Conservation (phyloP, 441 rosid species). For the Populus hybrid region DNA sequence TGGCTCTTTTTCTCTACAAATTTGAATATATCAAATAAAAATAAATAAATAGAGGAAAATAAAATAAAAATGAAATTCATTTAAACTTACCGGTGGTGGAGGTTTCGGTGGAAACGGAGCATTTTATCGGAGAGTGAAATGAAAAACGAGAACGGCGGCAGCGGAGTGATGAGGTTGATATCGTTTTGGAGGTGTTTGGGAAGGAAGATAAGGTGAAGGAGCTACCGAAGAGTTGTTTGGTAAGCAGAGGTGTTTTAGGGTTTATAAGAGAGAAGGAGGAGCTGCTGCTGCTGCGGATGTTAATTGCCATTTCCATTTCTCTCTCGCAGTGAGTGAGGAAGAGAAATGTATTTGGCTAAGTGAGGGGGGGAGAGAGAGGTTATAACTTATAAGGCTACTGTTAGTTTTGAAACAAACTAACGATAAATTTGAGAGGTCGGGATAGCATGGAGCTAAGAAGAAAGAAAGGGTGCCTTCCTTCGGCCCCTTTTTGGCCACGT, state of each 20-base stretch:
- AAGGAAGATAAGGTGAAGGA: slow-evolving; percentile 38
- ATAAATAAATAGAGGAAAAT: not conserved
- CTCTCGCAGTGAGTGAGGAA: slow-evolving; percentile 17
- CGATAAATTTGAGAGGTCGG: slow-evolving; percentile 7
- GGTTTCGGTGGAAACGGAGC: slow-evolving; percentile 65
- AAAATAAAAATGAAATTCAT: not conserved
- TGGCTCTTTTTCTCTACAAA: slow-evolving; percentile 55
- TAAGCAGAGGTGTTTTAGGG: slow-evolving; percentile 30
- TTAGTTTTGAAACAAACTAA: not conserved
- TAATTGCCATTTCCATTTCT: slow-evolving; percentile 54
- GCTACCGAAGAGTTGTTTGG: slow-evolving; percentile 38
- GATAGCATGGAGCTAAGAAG: not conserved
- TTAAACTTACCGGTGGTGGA: slow-evolving; percentile 9
- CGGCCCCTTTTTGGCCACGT: slow-evolving; percentile 5
- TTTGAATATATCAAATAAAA: not conserved
- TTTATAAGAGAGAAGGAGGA: slow-evolving; percentile 33
- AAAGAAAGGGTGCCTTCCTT: not conserved
- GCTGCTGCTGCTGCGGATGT: slow-evolving; percentile 29
- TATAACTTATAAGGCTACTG: not conserved
- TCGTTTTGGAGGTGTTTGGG: slow-evolving; percentile 11
- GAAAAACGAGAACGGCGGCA: slow-evolving; percentile 34
- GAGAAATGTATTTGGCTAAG: slow-evolving; percentile 29
- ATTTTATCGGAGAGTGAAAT: slow-evolving; percentile 41
- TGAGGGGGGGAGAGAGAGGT: not conserved
- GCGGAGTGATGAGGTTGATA: slow-evolving; percentile 33